Conservation (phyloP, 139 green algal species). For the Chlamydomonas sp. region DNA sequence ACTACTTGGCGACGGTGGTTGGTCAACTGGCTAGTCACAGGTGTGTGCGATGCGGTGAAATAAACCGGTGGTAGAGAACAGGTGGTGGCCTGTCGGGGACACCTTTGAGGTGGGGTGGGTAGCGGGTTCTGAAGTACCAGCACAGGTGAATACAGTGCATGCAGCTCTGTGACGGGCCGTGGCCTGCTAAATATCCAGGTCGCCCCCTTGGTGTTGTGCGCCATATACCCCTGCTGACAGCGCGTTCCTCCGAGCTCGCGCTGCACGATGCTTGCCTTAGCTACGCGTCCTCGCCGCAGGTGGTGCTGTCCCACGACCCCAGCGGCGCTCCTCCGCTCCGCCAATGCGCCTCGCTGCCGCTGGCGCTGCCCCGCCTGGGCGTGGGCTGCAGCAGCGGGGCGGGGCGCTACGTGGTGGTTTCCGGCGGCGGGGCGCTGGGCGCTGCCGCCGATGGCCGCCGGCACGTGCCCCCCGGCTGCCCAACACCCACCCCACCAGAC, state of each 20-base stretch:
- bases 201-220: neutral
- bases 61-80: no score
- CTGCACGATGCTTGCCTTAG: no score
- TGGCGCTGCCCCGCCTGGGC: neutral
- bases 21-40: no score
- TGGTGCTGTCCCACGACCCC: slow-evolving; percentile 14
- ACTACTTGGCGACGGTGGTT: no score
- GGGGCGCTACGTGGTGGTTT: slow-evolving; percentile 14
- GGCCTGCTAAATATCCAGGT: neutral
- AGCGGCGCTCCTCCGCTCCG: neutral
- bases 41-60: no score
- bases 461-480: neutral
- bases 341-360: slow-evolving; percentile 18
- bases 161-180: no score
- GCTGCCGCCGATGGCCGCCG: neutral
- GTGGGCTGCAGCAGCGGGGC: slow-evolving; percentile 9
- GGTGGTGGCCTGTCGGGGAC: no score
- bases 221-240: neutral
- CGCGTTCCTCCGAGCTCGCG: neutral
- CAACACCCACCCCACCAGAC: neutral
- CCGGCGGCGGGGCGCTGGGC: neutral
- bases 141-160: no score
- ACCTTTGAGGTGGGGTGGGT: neutral
- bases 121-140: neutral
- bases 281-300: neutral